A percentile compares a stretch with the other conserved stretches of the same genome.
phyloP scores from a whole-genome alignment of 208 protist genomes.

The Phytomonas francai region DNA sequence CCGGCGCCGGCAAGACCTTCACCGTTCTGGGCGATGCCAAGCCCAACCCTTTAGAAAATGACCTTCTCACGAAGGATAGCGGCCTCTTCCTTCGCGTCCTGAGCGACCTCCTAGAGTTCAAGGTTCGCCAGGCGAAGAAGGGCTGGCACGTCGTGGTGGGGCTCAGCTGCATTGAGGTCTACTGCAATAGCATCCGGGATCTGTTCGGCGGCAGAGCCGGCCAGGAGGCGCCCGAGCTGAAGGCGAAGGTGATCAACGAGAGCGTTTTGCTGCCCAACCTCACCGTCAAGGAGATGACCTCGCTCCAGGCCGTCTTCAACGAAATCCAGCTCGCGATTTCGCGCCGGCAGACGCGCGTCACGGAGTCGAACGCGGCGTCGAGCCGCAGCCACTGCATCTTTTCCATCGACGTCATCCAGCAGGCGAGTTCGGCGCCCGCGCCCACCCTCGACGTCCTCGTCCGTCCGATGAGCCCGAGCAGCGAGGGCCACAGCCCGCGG shows the following conservation, averaged over 20 bases:
- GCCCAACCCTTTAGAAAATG: constrained; percentile 54
- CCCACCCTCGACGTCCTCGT: constrained; percentile 60
- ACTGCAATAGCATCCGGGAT: constrained; percentile 84
- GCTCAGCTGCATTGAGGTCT: constrained; percentile 83
- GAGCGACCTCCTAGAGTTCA: constrained; percentile 76
- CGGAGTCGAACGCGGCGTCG: constrained; percentile 79
- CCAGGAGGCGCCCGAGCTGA: constrained; percentile 48
- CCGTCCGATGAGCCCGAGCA: background rate
- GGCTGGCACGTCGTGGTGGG: constrained; percentile 74
- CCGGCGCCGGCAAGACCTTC: constrained; percentile 88
- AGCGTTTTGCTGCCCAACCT: constrained; percentile 59
- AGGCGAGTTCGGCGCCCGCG: constrained; percentile 47
- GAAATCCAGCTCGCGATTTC: constrained; percentile 71
- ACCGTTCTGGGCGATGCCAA: constrained; percentile 70
- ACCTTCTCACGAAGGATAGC: constrained; percentile 66
- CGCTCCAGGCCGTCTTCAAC: constrained; percentile 55
- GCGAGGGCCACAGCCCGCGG: background rate
- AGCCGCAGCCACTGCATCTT: constrained; percentile 90
- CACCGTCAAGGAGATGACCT: constrained; percentile 53
- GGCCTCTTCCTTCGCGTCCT: constrained; percentile 86
- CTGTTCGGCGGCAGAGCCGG: constrained; percentile 52
- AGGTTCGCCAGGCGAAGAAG: constrained; percentile 38
- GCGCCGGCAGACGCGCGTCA: constrained; percentile 59
- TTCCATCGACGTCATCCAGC: constrained; percentile 86
- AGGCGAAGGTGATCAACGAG: constrained; percentile 75